Percentiles rank a stretch among this genome's conserved stretches.
phyloP scores from a whole-genome alignment of 805 yeast species.

The Ascoidea rubescens region DNA sequence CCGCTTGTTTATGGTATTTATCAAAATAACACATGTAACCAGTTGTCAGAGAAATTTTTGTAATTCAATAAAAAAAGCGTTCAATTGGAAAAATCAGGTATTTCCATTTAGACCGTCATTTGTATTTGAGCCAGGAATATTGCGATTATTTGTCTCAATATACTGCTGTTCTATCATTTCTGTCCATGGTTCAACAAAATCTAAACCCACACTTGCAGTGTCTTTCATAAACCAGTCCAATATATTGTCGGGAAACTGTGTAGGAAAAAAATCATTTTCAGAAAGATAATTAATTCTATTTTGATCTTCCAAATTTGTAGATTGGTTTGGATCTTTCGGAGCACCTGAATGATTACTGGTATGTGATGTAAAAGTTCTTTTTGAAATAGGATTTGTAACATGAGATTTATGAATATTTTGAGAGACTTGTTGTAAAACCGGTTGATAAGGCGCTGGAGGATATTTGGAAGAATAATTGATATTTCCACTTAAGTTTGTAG shows the following conservation, averaged over 20 bases:
- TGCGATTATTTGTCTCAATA: slow-evolving; percentile 17
- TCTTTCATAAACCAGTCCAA: slow-evolving; percentile 35
- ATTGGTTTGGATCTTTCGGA: neutral
- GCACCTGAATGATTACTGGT: neutral
- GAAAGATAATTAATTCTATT: neutral
- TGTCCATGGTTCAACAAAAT: slow-evolving; percentile 66
- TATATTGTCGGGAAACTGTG: slow-evolving; percentile 22
- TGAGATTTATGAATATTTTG: neutral
- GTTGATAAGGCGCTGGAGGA: neutral
- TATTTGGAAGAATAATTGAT: no score
- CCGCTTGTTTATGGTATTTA: no score
- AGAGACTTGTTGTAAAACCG: neutral
- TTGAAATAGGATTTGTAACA: neutral
- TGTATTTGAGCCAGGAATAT: slow-evolving; percentile 1
- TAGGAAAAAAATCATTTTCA: slow-evolving; percentile 17
- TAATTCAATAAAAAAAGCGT: no score
- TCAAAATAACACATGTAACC: no score
- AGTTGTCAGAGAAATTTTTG: no score
- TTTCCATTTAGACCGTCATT: no score
- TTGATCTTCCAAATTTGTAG: neutral
- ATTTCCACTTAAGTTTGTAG: no score
- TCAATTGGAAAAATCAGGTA: no score
- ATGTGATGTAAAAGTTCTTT: neutral
- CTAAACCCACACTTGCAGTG: slow-evolving; percentile 37
- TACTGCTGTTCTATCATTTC: slow-evolving; percentile 64